Percentiles rank a stretch among this genome's conserved stretches.
phyloP scores from a whole-genome alignment of 2,329 filamentous ascomycete species.

The Aspergillus udagawae region DNA sequence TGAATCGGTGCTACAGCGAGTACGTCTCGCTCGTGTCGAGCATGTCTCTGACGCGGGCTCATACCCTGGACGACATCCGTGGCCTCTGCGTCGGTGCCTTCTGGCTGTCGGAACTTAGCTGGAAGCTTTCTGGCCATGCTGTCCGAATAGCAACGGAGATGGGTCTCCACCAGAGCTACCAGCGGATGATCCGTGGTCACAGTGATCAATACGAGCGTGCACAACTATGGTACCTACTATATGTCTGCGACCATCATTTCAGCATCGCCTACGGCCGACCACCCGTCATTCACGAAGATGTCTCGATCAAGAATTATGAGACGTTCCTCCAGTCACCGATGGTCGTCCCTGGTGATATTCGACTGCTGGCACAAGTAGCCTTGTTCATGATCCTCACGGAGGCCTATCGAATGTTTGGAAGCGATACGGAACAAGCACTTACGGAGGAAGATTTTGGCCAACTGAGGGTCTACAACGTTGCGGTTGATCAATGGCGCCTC shows the following conservation, averaged over 20 bases:
- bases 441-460: conserved; percentile 51
- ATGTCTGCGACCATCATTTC: conserved; percentile 64
- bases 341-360: conserved; percentile 52
- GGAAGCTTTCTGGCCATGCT: conserved; percentile 58
- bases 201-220: conserved; percentile 52
- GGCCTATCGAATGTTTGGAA: conserved; percentile 55
- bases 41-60: conserved; percentile 56
- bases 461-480: conserved; percentile 43
- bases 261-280: conserved; percentile 59
- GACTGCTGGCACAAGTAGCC: conserved; percentile 56
- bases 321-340: conserved; percentile 51
- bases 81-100: conserved; percentile 60
- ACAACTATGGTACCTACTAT: conserved; percentile 60
- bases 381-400: conserved; percentile 56
- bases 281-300: conserved; percentile 56
- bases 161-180: conserved; percentile 53
- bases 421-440: conserved; percentile 51
- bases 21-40: conserved; percentile 55
- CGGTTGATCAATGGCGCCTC: conserved; percentile 51
- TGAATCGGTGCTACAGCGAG: conserved; percentile 54
- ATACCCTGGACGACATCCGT: conserved; percentile 55
- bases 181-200: conserved; percentile 47
- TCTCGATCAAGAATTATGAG: conserved; percentile 56
- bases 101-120: conserved; percentile 60
- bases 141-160: conserved; percentile 57